phyloP scores from a whole-genome alignment of 192 early-diverging fungal genomes.

The Rhizophagus sp. region DNA sequence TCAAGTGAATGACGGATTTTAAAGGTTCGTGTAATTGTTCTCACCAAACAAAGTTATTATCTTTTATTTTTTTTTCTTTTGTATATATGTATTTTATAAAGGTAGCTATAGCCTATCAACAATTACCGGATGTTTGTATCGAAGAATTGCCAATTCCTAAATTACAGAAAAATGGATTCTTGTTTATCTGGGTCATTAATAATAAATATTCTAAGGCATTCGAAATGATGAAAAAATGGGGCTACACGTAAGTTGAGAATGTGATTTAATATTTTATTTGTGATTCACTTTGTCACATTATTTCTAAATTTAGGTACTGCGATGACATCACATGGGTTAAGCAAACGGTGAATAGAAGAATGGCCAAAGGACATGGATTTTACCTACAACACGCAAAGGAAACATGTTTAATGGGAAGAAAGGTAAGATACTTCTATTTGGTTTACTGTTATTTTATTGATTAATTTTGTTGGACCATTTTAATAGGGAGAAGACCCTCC shows the following conservation, averaged over 20 bases:
- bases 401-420: constrained; percentile 94
- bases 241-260: constrained; percentile 64
- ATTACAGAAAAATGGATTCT: constrained; percentile 86
- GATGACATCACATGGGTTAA: constrained; percentile 99
- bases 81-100: constrained; percentile 29
- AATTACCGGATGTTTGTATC: constrained; percentile 92
- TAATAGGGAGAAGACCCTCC: constrained; percentile 71
- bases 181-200: constrained; percentile 99
- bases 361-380: constrained; percentile 98
- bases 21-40: constrained; percentile 6
- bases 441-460: neutral
- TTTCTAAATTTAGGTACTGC: constrained; percentile 59
- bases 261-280: neutral
- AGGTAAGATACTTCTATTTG: constrained; percentile 46
- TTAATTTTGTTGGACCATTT: constrained; percentile 2
- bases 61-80: neutral
- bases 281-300: constrained; percentile 4
- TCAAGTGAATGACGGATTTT: too few species aligned
- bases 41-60: neutral
- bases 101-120: constrained; percentile 93
- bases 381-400: constrained; percentile 98
- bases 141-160: constrained; percentile 85
- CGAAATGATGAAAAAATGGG: constrained; percentile 94
- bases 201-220: constrained; percentile 97
- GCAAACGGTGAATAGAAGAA: constrained; percentile 91